Evolutionary conservation across 2,329 filamentous ascomycete species (phyloP).

Genomic region (Paracoccidioides brasiliensis): DNA sequence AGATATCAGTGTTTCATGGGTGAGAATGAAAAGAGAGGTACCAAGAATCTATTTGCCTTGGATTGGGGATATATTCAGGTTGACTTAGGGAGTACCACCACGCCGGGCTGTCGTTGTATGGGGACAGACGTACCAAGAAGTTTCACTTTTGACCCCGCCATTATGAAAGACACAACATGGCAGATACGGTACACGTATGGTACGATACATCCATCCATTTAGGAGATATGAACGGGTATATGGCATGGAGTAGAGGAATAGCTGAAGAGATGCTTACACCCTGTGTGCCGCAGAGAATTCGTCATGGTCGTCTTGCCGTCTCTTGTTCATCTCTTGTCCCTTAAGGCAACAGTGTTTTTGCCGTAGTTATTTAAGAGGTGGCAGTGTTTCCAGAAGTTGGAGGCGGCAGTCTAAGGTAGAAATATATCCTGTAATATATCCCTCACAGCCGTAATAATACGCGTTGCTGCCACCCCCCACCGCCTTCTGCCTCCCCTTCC

Average conservation of each 20-base stretch:
- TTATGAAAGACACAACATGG: neutral
- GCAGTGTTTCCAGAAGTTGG: too few species aligned
- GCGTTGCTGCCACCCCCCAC: too few species aligned
- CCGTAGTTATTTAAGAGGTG: neutral
- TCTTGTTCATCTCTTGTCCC: too few species aligned
- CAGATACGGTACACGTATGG: neutral
- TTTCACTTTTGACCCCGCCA: neutral
- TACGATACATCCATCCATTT: neutral
- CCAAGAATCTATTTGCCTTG: too few species aligned
- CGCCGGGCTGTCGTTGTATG: neutral
- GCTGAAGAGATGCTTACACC: neutral
- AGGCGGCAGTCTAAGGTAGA: too few species aligned
- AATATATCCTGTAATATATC: too few species aligned
- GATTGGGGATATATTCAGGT: neutral
- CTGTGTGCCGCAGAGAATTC: neutral
- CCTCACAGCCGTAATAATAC: too few species aligned
- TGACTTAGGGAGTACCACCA: neutral
- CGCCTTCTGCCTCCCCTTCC: neutral
- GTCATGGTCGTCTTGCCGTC: neutral
- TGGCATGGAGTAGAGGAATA: neutral
- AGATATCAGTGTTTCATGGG: too few species aligned
- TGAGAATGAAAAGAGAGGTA: neutral
- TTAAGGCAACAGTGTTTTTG: neutral
- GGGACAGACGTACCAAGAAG: neutral
- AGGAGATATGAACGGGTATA: too few species aligned